These are phyloP conservation scores for Podospora fimiseda DNA, from an alignment of 495 filamentous ascomycete genomes.

Conservation along the genomic window DNA sequence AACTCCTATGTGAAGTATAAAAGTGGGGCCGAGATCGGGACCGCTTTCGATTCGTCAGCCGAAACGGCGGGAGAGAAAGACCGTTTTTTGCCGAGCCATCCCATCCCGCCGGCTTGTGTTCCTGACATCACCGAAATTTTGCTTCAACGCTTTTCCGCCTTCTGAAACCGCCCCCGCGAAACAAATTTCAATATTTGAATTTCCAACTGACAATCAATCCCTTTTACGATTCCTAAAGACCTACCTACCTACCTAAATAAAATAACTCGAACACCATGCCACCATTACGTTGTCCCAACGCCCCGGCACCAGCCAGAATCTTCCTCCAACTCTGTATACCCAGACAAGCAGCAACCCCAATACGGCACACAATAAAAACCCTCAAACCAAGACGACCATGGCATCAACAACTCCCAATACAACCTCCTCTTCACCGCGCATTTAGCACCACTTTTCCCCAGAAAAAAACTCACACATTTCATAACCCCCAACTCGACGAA, in stretches of 20 bases:
- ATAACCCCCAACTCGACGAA: slow-evolving; percentile 65
- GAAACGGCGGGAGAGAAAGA: not conserved
- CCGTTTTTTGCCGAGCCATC: not conserved
- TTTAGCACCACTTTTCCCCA: slow-evolving; percentile 29
- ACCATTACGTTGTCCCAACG: slow-evolving; percentile 29
- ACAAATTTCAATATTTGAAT: no score
- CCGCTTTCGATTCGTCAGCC: not conserved
- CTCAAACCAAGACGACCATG: slow-evolving; percentile 3
- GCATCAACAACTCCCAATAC: not conserved
- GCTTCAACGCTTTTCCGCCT: not conserved
- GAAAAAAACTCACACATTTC: slow-evolving; percentile 36
- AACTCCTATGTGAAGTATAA: no score
- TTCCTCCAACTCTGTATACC: slow-evolving; percentile 36
- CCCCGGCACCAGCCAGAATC: slow-evolving; percentile 30
- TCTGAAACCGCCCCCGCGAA: not conserved
- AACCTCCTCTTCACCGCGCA: slow-evolving; percentile 7
- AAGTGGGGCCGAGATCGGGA: not conserved
- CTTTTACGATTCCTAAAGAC: no score
- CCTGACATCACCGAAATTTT: slow-evolving; percentile 41
- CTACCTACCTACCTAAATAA: no score
- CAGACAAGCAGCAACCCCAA: no score
- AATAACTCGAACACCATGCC: slow-evolving; percentile 27
- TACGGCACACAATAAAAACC: not conserved
- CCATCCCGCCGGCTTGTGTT: not conserved
- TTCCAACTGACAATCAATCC: no score